Evolutionary conservation across 2,329 filamentous ascomycete genomes (phyloP), one percentile per base, ranked within the genome.

Genomic region (Dissoconium aciculare): DNA sequence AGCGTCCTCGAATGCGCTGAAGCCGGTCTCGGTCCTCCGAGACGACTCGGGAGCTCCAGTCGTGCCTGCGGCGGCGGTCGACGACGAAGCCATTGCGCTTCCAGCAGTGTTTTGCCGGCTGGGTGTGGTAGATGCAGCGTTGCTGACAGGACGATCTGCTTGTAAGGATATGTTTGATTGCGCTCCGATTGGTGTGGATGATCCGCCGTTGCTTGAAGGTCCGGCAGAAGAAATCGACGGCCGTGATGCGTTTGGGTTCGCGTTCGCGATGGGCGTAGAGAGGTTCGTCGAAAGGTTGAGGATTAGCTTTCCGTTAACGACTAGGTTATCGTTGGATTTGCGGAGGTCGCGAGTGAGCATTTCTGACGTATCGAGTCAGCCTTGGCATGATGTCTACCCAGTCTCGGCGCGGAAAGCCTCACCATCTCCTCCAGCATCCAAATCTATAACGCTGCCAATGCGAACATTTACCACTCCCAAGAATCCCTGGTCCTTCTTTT

Each of bases 401-500:
- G 23, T 12, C 14, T 30, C 13, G 24, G 26, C 26, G 12, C 15
- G 31, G n/a, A 30, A 26, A 28, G 15, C 63, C 69, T 52, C 67
- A 95, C 89, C 87, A 63, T 95, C 89, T 41, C 83, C 80, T 35
- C 85, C 84, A 35, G 82, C 73, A 40, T 81, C 77, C 42, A 98
- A 64, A 54, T 94, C 87, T 46, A 98, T 83, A 23, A 89, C 79
- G 66, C 91, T 85, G 47, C 89, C 89, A 44, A 98, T 78, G 36
- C 85, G 78, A 47, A 98, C 79, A 55, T 98, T 98, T 52, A 98
- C 94, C 32, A 98, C 89, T 35, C 89, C 89, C 5, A 98, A 67
- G 53, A 98, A 98, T 5, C 89, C 89, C 56, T 98, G 89, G 48
- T 98, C 89, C 83, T 95, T 98, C 73, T 98, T 98, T 69, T 98